A percentile compares a stretch with the other conserved stretches of the same genome.
These are phyloP conservation scores for Chytriomyces sp. DNA, from an alignment of 192 early-diverging fungal species.

Conservation along the genomic window DNA sequence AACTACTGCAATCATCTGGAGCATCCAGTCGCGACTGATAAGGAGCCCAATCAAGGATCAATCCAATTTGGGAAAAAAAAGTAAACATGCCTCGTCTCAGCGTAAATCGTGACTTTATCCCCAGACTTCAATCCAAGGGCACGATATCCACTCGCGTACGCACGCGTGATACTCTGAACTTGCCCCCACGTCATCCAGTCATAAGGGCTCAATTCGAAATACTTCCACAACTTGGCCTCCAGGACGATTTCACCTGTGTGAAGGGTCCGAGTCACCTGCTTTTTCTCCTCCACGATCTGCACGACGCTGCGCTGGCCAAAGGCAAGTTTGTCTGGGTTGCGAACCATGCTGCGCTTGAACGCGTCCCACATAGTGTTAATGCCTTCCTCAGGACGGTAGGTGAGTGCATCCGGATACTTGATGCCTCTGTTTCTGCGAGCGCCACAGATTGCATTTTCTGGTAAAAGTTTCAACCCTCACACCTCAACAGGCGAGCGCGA, in stretches of 20 bases:
- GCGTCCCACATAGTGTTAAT: constrained; percentile 10
- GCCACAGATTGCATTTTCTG: too few relatives aligned
- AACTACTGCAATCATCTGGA: constrained; percentile 63
- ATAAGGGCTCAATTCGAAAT: constrained; percentile 75
- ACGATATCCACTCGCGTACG: constrained; percentile 71
- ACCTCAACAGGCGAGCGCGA: too few relatives aligned
- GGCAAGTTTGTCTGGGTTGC: not conserved
- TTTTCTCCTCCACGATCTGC: constrained; percentile 71
- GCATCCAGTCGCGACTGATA: constrained; percentile 55
- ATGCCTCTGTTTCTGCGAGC: too few relatives aligned
- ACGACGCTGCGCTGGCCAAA: constrained; percentile 75
- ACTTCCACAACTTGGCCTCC: constrained; percentile 82
- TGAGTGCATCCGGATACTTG: too few relatives aligned
- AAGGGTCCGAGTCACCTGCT: constrained; percentile 62
- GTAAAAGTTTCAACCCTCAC: too few relatives aligned
- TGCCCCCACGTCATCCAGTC: constrained; percentile 83
- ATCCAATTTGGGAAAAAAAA: not conserved
- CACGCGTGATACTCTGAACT: constrained; percentile 46
- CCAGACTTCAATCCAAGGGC: constrained; percentile 60
- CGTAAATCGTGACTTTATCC: constrained; percentile 53
- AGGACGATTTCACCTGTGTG: constrained; percentile 54
- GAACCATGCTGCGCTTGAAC: not conserved
- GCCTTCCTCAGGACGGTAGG: not conserved
- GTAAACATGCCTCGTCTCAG: constrained; percentile 33
- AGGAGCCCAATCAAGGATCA: constrained; percentile 27